Evolutionary conservation across 2,329 filamentous ascomycete genomes (phyloP).

Genomic region (Amphichorda felina): DNA sequence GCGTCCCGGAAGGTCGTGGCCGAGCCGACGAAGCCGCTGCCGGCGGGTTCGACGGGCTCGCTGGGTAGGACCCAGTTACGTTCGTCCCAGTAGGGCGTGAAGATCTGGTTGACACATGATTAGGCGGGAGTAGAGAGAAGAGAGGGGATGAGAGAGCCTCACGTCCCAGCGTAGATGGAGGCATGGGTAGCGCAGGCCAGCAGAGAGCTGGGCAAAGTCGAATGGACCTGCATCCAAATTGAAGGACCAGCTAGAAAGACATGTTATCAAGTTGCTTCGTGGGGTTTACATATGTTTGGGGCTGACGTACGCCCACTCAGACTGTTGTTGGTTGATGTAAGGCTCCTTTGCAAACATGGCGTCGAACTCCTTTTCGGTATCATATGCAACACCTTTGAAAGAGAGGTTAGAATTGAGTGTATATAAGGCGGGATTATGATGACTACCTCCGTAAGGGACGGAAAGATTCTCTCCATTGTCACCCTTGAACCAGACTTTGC

Average conservation of each 20-base stretch:
- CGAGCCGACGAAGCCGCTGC: slow-evolving; percentile 28
- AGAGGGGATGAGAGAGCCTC: slow-evolving; percentile 5
- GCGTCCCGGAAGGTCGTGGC: slow-evolving; percentile 25
- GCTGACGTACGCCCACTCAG: slow-evolving; percentile 11
- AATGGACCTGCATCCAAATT: slow-evolving; percentile 11
- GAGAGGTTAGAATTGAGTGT: no score
- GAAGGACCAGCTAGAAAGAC: slow-evolving; percentile 18
- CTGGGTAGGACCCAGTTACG: slow-evolving; percentile 29
- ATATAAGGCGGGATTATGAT: no score
- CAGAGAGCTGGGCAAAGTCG: slow-evolving; percentile 18
- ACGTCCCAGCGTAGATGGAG: slow-evolving; percentile 23
- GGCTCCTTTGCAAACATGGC: slow-evolving; percentile 20
- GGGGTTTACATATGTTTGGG: no score
- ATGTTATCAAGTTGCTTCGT: not conserved
- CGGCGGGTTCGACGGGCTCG: slow-evolving; percentile 19
- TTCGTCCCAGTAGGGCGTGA: slow-evolving; percentile 23
- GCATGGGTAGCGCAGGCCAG: slow-evolving; percentile 18
- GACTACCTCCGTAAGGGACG: slow-evolving; percentile 26
- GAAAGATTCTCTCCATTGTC: slow-evolving; percentile 25
- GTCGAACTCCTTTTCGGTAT: slow-evolving; percentile 24
- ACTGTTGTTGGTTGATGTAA: slow-evolving; percentile 10
- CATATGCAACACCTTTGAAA: slow-evolving; percentile 19
- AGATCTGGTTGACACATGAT: slow-evolving; percentile 16
- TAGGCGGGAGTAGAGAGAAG: not conserved
- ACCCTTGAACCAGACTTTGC: slow-evolving; percentile 28